Percentiles rank a stretch among this genome's conserved stretches.
phyloP scores from a whole-genome alignment of 257 asterid species.

The Paulownia fortunei region DNA sequence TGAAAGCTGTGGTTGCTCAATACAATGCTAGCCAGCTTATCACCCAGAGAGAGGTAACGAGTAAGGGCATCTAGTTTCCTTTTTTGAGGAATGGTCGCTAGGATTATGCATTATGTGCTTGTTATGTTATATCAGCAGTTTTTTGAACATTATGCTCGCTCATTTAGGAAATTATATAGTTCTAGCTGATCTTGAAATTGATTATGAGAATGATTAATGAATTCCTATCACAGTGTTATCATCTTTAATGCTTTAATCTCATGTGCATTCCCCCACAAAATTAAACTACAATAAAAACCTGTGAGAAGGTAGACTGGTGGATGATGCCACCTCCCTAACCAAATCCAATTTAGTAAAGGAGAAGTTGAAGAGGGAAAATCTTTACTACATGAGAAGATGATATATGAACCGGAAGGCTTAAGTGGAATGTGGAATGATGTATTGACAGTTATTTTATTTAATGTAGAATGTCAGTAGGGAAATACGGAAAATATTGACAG shows the following conservation, averaged over 20 bases:
- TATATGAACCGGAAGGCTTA: no score
- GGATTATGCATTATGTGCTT: background rate
- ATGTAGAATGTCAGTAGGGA: conserved; percentile 85
- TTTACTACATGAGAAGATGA: no score
- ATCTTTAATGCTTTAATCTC: no score
- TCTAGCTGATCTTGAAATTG: conserved; percentile 11
- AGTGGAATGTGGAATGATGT: no score
- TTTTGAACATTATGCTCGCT: background rate
- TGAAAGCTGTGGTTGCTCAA: conserved; percentile 92
- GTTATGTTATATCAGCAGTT: background rate
- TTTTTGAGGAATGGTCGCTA: background rate
- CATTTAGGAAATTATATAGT: background rate
- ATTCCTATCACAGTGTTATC: background rate
- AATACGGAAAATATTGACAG: conserved; percentile 75
- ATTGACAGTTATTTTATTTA: conserved; percentile 8
- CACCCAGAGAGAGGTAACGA: conserved; percentile 90
- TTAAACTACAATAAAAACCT: no score
- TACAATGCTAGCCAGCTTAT: conserved; percentile 95
- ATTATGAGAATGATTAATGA: background rate
- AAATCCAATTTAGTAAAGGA: background rate
- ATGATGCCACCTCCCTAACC: background rate
- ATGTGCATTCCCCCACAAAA: no score
- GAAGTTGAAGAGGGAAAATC: background rate
- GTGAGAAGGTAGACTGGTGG: background rate
- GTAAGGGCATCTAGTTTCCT: background rate